Conservation (phyloP, 371 early-diverging fungal species). For the Chytridiales sp. region DNA sequence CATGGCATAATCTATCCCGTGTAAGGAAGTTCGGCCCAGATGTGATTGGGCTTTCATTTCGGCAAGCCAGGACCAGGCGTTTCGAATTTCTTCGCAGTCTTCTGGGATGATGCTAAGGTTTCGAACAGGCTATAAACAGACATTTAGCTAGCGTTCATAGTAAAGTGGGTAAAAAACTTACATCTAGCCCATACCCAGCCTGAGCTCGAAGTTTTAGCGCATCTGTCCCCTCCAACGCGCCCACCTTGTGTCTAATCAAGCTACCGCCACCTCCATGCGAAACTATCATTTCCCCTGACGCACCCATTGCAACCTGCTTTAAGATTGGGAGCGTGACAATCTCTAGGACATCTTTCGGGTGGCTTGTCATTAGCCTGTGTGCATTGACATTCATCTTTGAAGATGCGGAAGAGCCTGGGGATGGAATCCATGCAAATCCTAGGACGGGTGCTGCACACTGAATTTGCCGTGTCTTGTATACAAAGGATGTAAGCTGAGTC, state of each 20-base stretch:
- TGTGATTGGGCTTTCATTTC: not conserved
- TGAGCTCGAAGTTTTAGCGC: conserved; percentile 16
- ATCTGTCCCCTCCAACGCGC: not conserved
- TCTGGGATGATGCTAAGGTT: too few species aligned
- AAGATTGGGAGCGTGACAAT: not conserved
- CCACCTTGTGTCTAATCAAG: not conserved
- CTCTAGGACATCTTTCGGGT: not conserved
- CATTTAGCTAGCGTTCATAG: conserved; percentile 2
- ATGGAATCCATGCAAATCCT: too few species aligned
- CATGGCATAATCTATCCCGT: not conserved
- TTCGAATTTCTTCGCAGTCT: too few species aligned
- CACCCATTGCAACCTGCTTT: not conserved
- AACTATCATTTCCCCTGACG: not conserved
- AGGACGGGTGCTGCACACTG: too few species aligned
- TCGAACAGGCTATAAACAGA: not conserved
- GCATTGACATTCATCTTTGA: not conserved
- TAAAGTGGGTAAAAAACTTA: conserved; percentile 11
- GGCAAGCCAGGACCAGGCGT: not conserved
- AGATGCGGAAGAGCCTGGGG: too few species aligned
- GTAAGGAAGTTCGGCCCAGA: not conserved
- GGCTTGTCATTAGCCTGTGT: not conserved
- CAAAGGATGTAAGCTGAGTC: too few species aligned
- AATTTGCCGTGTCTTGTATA: too few species aligned
- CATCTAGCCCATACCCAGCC: conserved; percentile 23
- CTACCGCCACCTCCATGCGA: not conserved